Evolutionary conservation across 1,139 yeast genomes (phyloP), one percentile per base, ranked within the genome.

Genomic region (Pichia norvegensis): DNA sequence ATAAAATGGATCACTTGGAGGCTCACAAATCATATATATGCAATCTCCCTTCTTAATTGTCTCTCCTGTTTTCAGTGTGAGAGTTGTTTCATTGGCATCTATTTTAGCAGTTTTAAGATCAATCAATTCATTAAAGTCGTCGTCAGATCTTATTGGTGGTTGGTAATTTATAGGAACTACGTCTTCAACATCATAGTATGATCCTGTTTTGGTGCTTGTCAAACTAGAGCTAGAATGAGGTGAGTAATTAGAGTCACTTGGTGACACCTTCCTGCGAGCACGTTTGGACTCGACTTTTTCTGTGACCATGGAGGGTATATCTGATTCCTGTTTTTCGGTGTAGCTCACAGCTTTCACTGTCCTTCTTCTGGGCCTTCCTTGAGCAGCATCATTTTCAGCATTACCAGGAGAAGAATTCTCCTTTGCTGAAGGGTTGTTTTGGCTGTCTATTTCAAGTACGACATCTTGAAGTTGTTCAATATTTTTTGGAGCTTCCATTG

Each of bases 1-100:
- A 58, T 86, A 88, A 66, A 85, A 90, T 0, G 97, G 97, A 56
- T 90, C 97, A 1, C 95, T 95, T 0, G 96, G 92, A 0, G 97
- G 97, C 61, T 87, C 97, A 52, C 95, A 81, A 23, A 88, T 73
- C 78, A 92, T 80, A 61, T 85, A 90, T 6, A 90, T 83, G 53
- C 74, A 81, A 48, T 90, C 95, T 22, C 77, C 78, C 50, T 76
- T 76, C 8, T 53, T 53, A 20, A 77, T 52, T 37, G 57, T 60
- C 45, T 66, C 45, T 40, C 64, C 60, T 48, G 61, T 57, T 47
- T 55, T 56, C 20, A 58, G 47, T 13, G 48, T 53, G 22, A 61
- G 41, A 1, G 49, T 48, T 7, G 19, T 42, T 35, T 46, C 49
- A 38, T 53, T 53, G 29, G 52, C 46, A 23, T 59, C 60, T 10